Evolutionary conservation across 2,329 filamentous ascomycete genomes (phyloP).

Genomic region (Exophiala sideris): DNA sequence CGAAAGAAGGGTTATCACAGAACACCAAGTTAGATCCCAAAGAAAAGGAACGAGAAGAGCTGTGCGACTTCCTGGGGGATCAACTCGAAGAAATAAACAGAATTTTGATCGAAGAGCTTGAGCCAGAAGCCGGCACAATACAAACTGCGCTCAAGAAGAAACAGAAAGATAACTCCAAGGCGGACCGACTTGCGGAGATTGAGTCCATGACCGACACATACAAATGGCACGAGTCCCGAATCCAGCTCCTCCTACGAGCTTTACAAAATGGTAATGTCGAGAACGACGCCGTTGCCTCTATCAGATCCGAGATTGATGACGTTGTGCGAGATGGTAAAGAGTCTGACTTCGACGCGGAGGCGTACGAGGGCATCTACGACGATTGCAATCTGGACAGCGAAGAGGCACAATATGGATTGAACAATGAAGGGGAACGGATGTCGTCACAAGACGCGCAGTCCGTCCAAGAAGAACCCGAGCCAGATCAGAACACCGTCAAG

Average conservation of each 20-base stretch:
- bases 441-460: slow-evolving; percentile 97
- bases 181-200: slow-evolving; percentile 83
- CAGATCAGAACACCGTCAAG: slow-evolving; percentile 52
- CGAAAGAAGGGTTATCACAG: slow-evolving; percentile 91
- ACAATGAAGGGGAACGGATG: slow-evolving; percentile 73
- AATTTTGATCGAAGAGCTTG: slow-evolving; percentile 71
- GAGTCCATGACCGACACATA: slow-evolving; percentile 82
- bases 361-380: slow-evolving; percentile 85
- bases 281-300: slow-evolving; percentile 75
- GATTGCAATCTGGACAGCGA: slow-evolving; percentile 90
- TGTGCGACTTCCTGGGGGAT: slow-evolving; percentile 76
- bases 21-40: slow-evolving; percentile 94
- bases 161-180: slow-evolving; percentile 79
- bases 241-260: slow-evolving; percentile 84
- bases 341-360: slow-evolving; percentile 79
- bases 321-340: slow-evolving; percentile 89
- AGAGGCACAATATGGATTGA: slow-evolving; percentile 81
- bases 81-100: slow-evolving; percentile 92
- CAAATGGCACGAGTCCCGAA: slow-evolving; percentile 92
- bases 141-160: slow-evolving; percentile 91
- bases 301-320: slow-evolving; percentile 91
- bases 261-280: slow-evolving; percentile 92
- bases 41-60: slow-evolving; percentile 89
- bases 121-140: slow-evolving; percentile 83
- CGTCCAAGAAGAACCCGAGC: slow-evolving; percentile 70